Evolutionary conservation across 495 filamentous ascomycete species (phyloP).

Genomic region (Aspergillus taichungensis): DNA sequence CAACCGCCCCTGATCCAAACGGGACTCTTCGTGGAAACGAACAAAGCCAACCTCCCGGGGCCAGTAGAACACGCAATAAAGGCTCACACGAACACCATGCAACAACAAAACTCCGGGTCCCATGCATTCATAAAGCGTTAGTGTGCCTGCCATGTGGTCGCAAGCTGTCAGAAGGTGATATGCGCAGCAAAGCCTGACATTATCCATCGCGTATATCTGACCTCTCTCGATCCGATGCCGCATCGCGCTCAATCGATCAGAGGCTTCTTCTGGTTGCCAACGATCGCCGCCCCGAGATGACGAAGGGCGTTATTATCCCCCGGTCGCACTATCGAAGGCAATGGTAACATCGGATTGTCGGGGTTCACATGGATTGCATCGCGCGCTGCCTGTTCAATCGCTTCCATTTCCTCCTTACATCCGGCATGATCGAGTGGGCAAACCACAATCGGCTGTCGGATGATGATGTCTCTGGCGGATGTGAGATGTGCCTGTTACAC

Average conservation of each 20-base stretch:
- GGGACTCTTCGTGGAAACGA: constrained; percentile 2
- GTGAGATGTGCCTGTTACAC: constrained; percentile 72
- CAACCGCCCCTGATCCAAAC: no score
- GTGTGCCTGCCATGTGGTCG: constrained; percentile 7
- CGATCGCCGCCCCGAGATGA: constrained; percentile 72
- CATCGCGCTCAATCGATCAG: constrained; percentile 63
- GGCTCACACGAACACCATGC: constrained; percentile 23
- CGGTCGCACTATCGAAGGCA: constrained; percentile 69
- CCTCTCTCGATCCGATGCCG: neutral
- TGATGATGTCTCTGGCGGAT: constrained; percentile 79
- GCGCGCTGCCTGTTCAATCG: constrained; percentile 89
- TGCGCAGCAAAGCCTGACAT: neutral
- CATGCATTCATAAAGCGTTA: constrained; percentile 39
- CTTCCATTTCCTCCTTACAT: constrained; percentile 97
- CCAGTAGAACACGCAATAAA: constrained; percentile 15
- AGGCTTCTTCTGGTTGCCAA: constrained; percentile 77
- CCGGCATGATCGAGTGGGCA: constrained; percentile 91
- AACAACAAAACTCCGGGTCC: constrained; percentile 30
- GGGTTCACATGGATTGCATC: constrained; percentile 80
- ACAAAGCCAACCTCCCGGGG: constrained; percentile 11
- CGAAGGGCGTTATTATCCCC: constrained; percentile 67
- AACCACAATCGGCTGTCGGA: constrained; percentile 91
- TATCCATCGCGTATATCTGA: neutral
- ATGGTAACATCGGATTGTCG: constrained; percentile 81
- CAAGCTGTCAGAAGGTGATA: constrained; percentile 7